Conservation (phyloP, 2,329 filamentous ascomycete species). For the Daldinia eschscholtzii region DNA sequence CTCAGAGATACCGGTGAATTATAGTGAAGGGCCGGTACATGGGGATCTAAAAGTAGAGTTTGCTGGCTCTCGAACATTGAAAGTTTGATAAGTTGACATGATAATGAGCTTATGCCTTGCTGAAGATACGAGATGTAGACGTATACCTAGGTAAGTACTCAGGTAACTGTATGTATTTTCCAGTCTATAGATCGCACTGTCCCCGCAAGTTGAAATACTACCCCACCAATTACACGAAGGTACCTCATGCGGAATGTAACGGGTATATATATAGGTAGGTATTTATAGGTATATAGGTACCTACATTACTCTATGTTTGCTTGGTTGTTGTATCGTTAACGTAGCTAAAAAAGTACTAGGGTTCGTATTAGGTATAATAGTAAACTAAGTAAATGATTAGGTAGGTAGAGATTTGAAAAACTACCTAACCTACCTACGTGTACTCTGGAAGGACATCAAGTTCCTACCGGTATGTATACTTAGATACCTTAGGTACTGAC, state of each 20-base stretch:
- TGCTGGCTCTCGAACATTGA: background rate
- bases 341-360: background rate
- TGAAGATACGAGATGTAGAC: too few species aligned
- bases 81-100: background rate
- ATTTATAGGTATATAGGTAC: background rate
- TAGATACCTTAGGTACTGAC: background rate
- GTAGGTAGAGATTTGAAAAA: background rate
- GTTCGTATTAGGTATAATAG: background rate
- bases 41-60: background rate
- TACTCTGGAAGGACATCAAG: background rate
- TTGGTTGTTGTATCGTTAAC: slow-evolving; percentile 1
- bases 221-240: background rate
- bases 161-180: too few species aligned
- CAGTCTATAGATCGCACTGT: background rate
- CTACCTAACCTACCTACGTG: too few species aligned
- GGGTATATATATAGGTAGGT: background rate
- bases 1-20: background rate
- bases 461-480: background rate
- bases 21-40: background rate
- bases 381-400: background rate
- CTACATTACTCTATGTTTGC: background rate
- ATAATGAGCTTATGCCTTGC: background rate
- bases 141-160: too few species aligned
- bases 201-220: slow-evolving; percentile 2
- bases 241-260: background rate